Evolutionary conservation across 148 eudicot species (phyloP), one percentile per base, ranked within the genome.

Genomic region (Simmondsia chinensis): DNA sequence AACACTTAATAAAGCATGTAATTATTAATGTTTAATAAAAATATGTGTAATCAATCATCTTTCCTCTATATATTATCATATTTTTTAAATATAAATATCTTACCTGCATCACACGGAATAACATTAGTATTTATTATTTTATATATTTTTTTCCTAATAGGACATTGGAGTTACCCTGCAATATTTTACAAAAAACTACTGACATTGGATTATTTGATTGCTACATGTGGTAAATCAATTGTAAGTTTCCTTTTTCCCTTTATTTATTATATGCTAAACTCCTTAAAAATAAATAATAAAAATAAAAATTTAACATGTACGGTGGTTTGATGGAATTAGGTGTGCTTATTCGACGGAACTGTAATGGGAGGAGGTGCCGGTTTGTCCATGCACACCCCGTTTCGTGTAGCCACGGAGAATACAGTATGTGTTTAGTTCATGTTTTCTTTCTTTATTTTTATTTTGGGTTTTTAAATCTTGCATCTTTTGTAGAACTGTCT

Each of bases 341-440:
- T 27, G 2, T 52, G 29, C 17, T 15, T 7, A 8, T 9, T 35
- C 11, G 13, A 52, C 39, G 59, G 66, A 0, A 2, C 52, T 6
- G 66, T 61, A 7, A 52, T 61, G 59, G 66, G 66, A 1, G 66
- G 59, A 52, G 66, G 66, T 16, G 66, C 59, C 22, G 66, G 66
- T 36, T 1, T 51, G 11, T 43, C 52, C 24, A 60, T 60, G 65
- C 51, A 43, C 36, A 48, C 38, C 22, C 48, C 7, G 22, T 51
- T 60, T 52, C 44, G 58, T 0, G 37, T 61, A 17, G 66, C 45
- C 9, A 61, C 66, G 3, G 66, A 61, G 41, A 52, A 52, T 6
- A 39, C 59, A 42, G 59, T 60, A 43, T 3, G 31, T 28, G 5
- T 35, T 5, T 9, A 1, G 12, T 4, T 54, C 13, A 6, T 36